Evolutionary conservation across 495 filamentous ascomycete genomes (phyloP), one percentile per base, ranked within the genome.

Genomic region (Hypoxylon lenormandii): DNA sequence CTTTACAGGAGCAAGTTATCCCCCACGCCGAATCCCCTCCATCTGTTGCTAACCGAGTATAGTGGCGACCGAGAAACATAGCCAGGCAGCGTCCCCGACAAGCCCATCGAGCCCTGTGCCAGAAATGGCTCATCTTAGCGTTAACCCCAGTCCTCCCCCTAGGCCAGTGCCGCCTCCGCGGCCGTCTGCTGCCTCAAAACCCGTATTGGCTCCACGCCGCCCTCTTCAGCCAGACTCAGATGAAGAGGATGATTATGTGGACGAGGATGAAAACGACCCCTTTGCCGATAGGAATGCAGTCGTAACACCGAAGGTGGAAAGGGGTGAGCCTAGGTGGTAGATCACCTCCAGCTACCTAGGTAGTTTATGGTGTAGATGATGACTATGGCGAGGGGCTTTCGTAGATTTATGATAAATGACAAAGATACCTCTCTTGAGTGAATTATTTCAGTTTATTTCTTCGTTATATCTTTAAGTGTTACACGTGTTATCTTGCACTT

Each of bases 241-340:
- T 47, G 83, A 84, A 36, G 73, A 75, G 10, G 79, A 82, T 21
- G 82, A 84, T 11, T 79, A 82, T 11, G 83, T 80, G 18, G 87
- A 89, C 8, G 87, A 88, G 45, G 88, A 91, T 49, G 89, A 89
- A 63, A 83, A 93, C 69, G 86, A 94, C 75, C 91, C 91, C 3
- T 94, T 94, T 71, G 90, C 89, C 13, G 91, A 94, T 74, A 82
- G 83, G 8, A 92, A 93, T 78, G 90, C 85, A 4, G 85, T 91
- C n/a, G 82, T 82, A 37, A 90, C 87, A 0, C 86, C 88, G 8
- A 80, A 75, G 49, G 72, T 80, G 43, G 88, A 89, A 76, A 81
- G 79, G 28, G 70, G 72, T 10, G 84, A 84, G 43, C 85, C 84
- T 74, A 83, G 78, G 48, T 90, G 87, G 88, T 80, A 71, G 52